Evolutionary conservation across 2,329 filamentous ascomycete genomes (phyloP), one percentile per base, ranked within the genome.

Genomic region (Cytospora schulzeri): DNA sequence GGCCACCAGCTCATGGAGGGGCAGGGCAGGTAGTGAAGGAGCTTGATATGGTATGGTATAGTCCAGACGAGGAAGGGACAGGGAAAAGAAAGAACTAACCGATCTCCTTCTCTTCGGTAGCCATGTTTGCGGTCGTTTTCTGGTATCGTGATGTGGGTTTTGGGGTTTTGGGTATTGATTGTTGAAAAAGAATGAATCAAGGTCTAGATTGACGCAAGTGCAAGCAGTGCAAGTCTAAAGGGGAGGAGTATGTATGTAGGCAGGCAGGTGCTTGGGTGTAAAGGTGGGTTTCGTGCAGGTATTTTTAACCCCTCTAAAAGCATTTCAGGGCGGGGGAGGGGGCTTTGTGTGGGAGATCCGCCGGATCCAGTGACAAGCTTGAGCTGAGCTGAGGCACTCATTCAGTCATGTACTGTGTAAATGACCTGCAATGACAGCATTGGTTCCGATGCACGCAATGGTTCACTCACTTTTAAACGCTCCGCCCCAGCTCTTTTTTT

Each of bases 41-140:
- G n/a, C 41, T 15, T 59, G 62, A 41, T 52, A 33, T 60, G 55
- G 50, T 52, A 33, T 60, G 55, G 51, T 24, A 48, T 52, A 33
- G 31, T 28, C 28, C 53, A 14, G 31, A 14, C 7, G 19, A 12
- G 48, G 29, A 12, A 48, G 48, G 41, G 48, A 31, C 22, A 60
- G 50, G 55, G 52, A 45, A 28, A 52, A 56, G 51, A 41, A 57
- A 24, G 33, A 65, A 75, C 76, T 71, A 63, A 79, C 77, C 77
- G 61, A 75, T 72, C 70, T 75, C 74, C 69, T 78, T 77, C 55
- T 68, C 60, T 70, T 78, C 77, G 68, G 77, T 75, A 63, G 76
- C 74, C 77, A 79, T 79, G 55, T 57, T 75, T 61, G 58, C 63
- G 38, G 38, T 26, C 55, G 45, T 7, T 56, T 50, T 35, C 41